phyloP scores from a whole-genome alignment of 1,284 basidiomycete species.

The Sporisorium exsertum region DNA sequence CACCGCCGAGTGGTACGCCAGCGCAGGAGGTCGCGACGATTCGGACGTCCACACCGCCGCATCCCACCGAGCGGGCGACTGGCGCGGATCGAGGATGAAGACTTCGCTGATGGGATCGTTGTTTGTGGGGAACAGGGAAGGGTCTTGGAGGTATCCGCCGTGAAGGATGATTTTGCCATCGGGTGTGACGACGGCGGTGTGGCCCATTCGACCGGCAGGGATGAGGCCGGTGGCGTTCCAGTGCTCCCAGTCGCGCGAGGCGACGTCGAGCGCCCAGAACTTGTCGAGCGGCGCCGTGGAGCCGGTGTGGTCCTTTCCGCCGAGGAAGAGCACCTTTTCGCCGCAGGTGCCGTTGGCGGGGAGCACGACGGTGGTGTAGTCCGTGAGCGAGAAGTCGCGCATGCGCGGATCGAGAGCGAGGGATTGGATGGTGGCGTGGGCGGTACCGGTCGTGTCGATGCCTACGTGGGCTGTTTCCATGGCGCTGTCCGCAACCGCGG shows the following conservation, averaged over 20 bases:
- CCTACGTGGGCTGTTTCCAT: conserved; percentile 21
- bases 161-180: conserved; percentile 66
- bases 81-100: conserved; percentile 53
- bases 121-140: conserved; percentile 19
- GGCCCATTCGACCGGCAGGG: conserved; percentile 67
- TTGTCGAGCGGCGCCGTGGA: conserved; percentile 42
- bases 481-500: neutral
- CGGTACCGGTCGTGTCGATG: conserved; percentile 14
- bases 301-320: conserved; percentile 63
- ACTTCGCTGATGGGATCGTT: conserved; percentile 55
- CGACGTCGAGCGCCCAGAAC: conserved; percentile 62
- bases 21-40: conserved; percentile 38
- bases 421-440: conserved; percentile 20
- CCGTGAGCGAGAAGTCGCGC: conserved; percentile 55
- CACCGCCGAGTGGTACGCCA: conserved; percentile 68
- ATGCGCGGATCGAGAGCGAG: conserved; percentile 41
- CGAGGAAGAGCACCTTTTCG: conserved; percentile 60
- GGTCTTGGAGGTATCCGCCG: conserved; percentile 63
- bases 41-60: conserved; percentile 26
- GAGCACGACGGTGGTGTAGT: conserved; percentile 57
- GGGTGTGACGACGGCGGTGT: conserved; percentile 55
- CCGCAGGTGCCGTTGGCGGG: conserved; percentile 22
- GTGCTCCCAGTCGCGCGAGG: conserved; percentile 55
- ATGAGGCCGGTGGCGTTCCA: conserved; percentile 50
- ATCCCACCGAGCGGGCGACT: conserved; percentile 55